Base-by-base conservation (phyloP, 2,329 filamentous ascomycete genomes). In the Penicillium occitanis region DNA sequence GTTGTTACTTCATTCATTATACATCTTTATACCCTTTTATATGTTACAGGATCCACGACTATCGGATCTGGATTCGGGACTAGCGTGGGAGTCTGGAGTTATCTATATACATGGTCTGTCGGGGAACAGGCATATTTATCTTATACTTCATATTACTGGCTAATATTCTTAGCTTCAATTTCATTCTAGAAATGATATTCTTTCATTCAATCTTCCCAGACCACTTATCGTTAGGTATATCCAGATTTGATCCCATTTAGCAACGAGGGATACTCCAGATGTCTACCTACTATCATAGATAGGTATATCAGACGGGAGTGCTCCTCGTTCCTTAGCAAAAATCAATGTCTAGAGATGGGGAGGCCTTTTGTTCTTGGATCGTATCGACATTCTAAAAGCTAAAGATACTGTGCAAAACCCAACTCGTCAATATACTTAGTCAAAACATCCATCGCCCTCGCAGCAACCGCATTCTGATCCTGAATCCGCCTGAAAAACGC, bases 41-140 rank as follows among this genome's bases (percentile, higher is more conserved):
- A 25, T 63, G 19, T 46, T 30, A 30, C 17, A 59, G 33, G 28
- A 25, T 58, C 44, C 53, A 55, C 40, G 40, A 40, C 37, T 35
- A 22, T 48, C 55, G 22, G 33, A 48, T 28, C 33, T 48, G 53
- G 63, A 64, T 46, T 58, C 42, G 51, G 53, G n/a, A 55, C 42
- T 40, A 64, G 63, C 63, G 63, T 64, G 37, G 62, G 63, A 64
- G 63, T 64, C 28, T n/a, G 63, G 63, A 61, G 57, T 65, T 65
- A 33, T 60, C 17, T 51, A 28, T 59, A 13, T 22, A 22, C n/a
- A 28, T 22, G 14, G 33, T 40, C 30, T 62, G 60, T 61, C 19
- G 19, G 19, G 58, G 28, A 61, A 46, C 22, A 37, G 42, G 14
- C 33, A 25, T 14, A 51, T 57, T 37, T 22, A 0, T 35, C 11